phyloP scores from a whole-genome alignment of 768 basidiomycete genomes.

The Tremella fuciformis region DNA sequence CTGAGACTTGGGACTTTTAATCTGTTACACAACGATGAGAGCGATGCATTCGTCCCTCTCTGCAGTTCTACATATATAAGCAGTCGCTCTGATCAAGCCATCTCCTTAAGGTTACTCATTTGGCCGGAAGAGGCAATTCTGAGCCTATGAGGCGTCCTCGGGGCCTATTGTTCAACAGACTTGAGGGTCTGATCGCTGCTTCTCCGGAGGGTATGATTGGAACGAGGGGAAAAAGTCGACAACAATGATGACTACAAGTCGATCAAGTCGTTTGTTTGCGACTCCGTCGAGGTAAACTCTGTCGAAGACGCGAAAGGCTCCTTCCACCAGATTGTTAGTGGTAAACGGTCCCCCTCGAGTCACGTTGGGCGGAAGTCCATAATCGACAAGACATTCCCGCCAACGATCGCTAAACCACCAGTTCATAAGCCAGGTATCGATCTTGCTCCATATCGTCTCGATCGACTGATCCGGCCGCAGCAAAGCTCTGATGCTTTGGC shows the following conservation, averaged over 20 bases:
- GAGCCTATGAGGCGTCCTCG: too few species aligned
- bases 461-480: neutral
- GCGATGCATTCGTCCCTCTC: too few species aligned
- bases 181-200: neutral
- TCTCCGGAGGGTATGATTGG: neutral
- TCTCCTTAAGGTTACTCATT: too few species aligned
- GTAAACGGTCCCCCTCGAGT: conserved; percentile 16
- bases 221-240: conserved; percentile 12
- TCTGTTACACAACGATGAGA: too few species aligned
- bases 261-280: conserved; percentile 12
- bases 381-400: conserved; percentile 7
- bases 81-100: too few species aligned
- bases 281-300: conserved; percentile 11
- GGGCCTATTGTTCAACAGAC: too few species aligned
- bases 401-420: conserved; percentile 11
- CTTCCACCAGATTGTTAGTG: conserved; percentile 12
- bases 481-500: neutral
- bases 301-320: conserved; percentile 9
- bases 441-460: neutral
- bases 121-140: too few species aligned
- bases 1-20: too few species aligned
- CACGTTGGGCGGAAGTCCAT: conserved; percentile 8
- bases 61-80: too few species aligned
- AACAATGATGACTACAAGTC: conserved; percentile 8
- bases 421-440: neutral